Evolutionary conservation across 2,329 filamentous ascomycete genomes (phyloP).

Genomic region (Ascochyta viciae-villosae): DNA sequence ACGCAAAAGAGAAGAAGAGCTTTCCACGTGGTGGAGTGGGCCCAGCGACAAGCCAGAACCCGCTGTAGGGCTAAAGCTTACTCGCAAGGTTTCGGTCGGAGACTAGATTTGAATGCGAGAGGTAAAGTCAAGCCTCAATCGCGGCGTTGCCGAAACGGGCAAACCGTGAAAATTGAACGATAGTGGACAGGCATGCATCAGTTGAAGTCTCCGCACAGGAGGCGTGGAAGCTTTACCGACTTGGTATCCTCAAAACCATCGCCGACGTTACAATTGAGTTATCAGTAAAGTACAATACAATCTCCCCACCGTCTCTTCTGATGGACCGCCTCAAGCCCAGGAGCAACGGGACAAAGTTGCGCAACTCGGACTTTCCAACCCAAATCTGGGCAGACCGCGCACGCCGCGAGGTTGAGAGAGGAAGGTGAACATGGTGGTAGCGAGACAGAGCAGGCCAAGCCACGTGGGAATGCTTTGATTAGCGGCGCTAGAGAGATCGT

Average conservation of each 20-base stretch:
- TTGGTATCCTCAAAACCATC: neutral
- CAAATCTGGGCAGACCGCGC: slow-evolving; percentile 5
- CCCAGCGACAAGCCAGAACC: neutral
- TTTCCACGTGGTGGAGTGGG: slow-evolving; percentile 3
- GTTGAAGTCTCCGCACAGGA: neutral
- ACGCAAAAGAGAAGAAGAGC: neutral
- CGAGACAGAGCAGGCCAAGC: neutral
- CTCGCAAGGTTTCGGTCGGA: slow-evolving; percentile 3
- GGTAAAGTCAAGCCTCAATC: slow-evolving; percentile 4
- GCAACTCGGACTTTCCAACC: slow-evolving; percentile 3
- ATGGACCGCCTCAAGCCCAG: neutral
- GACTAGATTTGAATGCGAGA: neutral
- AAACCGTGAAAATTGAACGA: neutral
- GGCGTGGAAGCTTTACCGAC: neutral
- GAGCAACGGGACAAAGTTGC: neutral
- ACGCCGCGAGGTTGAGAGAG: neutral
- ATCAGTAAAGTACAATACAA: too few relatives aligned
- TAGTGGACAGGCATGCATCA: neutral
- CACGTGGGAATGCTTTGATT: slow-evolving; percentile 8
- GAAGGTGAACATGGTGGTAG: slow-evolving; percentile 6
- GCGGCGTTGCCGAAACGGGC: neutral
- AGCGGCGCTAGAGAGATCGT: slow-evolving; percentile 7
- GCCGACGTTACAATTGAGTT: neutral
- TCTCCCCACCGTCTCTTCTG: too few relatives aligned
- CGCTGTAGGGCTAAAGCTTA: slow-evolving; percentile 7